Conservation (phyloP, 179 eudicot genomes). For the Dionaea muscipula region DNA sequence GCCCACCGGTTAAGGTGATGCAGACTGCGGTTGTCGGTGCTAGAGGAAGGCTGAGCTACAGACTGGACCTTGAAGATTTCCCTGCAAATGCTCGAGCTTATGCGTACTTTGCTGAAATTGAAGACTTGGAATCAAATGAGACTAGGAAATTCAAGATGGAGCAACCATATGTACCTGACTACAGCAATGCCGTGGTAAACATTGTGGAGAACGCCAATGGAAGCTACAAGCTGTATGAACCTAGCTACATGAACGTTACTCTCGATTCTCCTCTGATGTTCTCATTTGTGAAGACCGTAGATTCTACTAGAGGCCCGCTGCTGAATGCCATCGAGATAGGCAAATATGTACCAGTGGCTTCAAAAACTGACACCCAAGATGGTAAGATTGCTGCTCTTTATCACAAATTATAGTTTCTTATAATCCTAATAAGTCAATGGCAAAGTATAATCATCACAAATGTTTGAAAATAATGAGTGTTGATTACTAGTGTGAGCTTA, state of each 20-base stretch:
- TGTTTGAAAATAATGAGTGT: neutral
- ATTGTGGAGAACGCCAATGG: slow-evolving; percentile 93
- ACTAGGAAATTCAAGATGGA: slow-evolving; percentile 70
- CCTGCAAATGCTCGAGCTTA: slow-evolving; percentile 91
- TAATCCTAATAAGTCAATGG: too few relatives aligned
- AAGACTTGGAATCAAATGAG: slow-evolving; percentile 45
- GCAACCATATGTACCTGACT: slow-evolving; percentile 66
- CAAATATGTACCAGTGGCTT: slow-evolving; percentile 49
- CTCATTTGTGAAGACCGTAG: slow-evolving; percentile 67
- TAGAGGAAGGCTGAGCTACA: slow-evolving; percentile 53
- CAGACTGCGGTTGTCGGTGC: slow-evolving; percentile 96
- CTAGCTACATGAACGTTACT: slow-evolving; percentile 83
- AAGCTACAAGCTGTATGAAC: slow-evolving; percentile 83
- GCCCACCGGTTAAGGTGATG: slow-evolving; percentile 91
- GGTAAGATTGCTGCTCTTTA: too few relatives aligned
- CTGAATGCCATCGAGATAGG: slow-evolving; percentile 81
- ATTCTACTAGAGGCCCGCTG: slow-evolving; percentile 77
- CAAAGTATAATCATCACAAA: neutral
- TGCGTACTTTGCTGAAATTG: slow-evolving; percentile 93
- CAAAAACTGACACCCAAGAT: slow-evolving; percentile 58
- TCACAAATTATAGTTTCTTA: too few relatives aligned
- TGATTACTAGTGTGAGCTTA: neutral
- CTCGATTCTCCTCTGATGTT: slow-evolving; percentile 72
- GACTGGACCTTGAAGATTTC: slow-evolving; percentile 77
- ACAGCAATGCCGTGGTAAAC: slow-evolving; percentile 92